Conservation (phyloP, 1,284 basidiomycete genomes). For the Ganoderma lingzhi region DNA sequence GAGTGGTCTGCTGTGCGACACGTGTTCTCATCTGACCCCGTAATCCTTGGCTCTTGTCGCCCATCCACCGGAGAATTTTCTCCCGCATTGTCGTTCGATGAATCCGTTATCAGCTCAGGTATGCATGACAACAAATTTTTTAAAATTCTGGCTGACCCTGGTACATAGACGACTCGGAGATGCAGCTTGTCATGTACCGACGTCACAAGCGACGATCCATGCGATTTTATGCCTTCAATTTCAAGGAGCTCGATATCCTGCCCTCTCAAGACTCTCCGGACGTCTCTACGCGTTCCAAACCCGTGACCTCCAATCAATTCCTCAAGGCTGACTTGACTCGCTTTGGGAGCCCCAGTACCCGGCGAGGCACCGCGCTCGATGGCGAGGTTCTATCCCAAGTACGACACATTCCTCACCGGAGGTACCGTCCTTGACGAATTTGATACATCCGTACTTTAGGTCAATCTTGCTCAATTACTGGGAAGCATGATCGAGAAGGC, state of each 20-base stretch:
- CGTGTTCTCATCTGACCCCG: slow-evolving; percentile 20
- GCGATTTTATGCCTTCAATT: slow-evolving; percentile 35
- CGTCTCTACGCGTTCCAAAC: background rate
- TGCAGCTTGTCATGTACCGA: slow-evolving; percentile 24
- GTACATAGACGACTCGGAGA: background rate
- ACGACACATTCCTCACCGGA: background rate
- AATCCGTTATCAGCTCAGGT: background rate
- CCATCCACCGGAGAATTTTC: background rate
- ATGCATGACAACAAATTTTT: background rate
- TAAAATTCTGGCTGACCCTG: too few relatives aligned
- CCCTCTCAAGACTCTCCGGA: slow-evolving; percentile 22
- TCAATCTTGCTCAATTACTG: slow-evolving; percentile 25
- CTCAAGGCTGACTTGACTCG: slow-evolving; percentile 27
- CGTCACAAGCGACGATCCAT: slow-evolving; percentile 29
- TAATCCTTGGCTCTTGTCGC: slow-evolving; percentile 16
- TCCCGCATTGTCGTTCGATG: background rate
- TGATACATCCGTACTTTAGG: background rate
- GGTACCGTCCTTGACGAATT: background rate
- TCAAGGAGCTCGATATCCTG: slow-evolving; percentile 33
- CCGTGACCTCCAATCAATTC: background rate
- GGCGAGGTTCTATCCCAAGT: slow-evolving; percentile 30
- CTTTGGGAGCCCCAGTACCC: background rate
- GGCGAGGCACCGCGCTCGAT: slow-evolving; percentile 10
- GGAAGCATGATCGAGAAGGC: slow-evolving; percentile 14
- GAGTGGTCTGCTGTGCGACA: slow-evolving; percentile 23